Evolutionary conservation across 2,329 filamentous ascomycete species (phyloP), one percentile per base, ranked within the genome.

Genomic region (Hypoxylon sp.): DNA sequence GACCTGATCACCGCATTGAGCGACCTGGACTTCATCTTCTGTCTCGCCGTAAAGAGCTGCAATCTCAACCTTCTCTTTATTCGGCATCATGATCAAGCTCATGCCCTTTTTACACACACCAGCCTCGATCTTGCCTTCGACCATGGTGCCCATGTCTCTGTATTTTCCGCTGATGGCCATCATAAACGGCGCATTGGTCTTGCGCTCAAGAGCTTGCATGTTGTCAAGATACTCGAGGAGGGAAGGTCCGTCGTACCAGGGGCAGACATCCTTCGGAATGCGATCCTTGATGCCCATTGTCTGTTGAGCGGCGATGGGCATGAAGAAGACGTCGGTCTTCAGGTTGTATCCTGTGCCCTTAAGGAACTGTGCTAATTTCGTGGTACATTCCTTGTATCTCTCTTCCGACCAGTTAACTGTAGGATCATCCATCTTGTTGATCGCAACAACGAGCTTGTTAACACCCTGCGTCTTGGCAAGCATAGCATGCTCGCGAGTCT

Each of bases 371-470:
- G 89, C 81, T 54, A 99, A 89, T 84, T 98, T 99, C 73, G 90
- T 90, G 2, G 90, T 94, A 81, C 96, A 99, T 82, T 99, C 96
- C 77, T 93, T 91, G 84, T 93, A 99, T 62, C 96, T 91, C 44
- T 93, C 92, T 75, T 98, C 89, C 60, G 92, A 96, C 97, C 97
- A 99, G 77, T 97, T 89, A 56, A 99, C 97, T 2, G 96, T 99
- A 10, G 91, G 86, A 79, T 99, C 96, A 79, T 99, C 96, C 97
- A 99, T 99, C 87, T 99, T 99, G 89, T 99, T 99, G 79, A 98
- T 94, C 58, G 88, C 96, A 31, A 99, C 91, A 50, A 98, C 86
- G 62, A 99, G 87, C 84, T 98, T 98, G 87, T 97, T 97, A 67
- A 99, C 96, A 82, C 96, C 96, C 79, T 97, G 95, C 0, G 97